These are phyloP conservation scores for Brachypodium distachyon DNA, from an alignment of 202 grass and related monocot genomes.

Conservation along the genomic window DNA sequence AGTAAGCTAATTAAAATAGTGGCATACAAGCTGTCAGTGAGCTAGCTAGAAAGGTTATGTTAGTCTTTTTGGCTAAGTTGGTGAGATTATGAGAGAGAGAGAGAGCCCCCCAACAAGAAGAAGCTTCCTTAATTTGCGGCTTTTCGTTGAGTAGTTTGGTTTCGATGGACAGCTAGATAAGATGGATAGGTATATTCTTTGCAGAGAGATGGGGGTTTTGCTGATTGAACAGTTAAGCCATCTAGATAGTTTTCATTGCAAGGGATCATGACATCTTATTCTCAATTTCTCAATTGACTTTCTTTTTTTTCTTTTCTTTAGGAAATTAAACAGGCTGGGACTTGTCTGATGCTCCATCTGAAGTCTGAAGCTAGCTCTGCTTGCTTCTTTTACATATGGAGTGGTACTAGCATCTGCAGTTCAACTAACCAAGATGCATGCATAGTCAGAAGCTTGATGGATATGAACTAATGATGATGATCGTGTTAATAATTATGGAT, in stretches of 20 bases:
- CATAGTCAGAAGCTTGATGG: background rate
- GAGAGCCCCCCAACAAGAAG: background rate
- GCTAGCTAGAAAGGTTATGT: background rate
- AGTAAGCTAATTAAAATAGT: no score
- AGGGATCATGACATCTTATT: conserved; percentile 11
- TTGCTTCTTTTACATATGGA: no score
- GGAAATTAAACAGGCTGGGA: background rate
- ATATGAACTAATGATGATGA: background rate
- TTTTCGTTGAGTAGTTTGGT: background rate
- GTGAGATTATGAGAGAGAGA: background rate
- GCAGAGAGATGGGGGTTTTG: background rate
- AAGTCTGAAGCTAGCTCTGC: background rate
- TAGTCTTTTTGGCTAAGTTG: background rate
- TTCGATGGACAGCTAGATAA: background rate
- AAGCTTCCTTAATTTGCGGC: background rate
- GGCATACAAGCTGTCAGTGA: background rate
- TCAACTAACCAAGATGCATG: background rate
- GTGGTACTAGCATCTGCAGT: background rate
- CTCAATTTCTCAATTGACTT: background rate
- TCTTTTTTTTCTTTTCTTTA: no score
- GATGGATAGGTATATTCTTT: background rate
- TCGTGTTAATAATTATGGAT: background rate
- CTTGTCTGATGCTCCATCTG: background rate
- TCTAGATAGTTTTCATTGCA: background rate
- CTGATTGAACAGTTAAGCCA: background rate